Conservation (phyloP, 306 rosid genomes). For the Vigna nakashimae region DNA sequence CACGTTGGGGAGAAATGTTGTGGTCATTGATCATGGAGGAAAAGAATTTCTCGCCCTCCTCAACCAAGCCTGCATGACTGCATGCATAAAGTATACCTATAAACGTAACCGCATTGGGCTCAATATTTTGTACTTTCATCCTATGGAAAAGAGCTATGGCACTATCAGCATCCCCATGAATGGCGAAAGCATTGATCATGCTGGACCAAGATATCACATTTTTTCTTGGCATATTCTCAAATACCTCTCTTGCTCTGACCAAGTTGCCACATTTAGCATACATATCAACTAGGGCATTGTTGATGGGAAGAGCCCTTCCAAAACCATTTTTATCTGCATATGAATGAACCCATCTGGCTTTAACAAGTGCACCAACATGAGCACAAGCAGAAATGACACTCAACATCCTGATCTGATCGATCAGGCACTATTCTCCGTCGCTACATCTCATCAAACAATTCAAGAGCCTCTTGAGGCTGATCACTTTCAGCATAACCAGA, state of each 20-base stretch:
- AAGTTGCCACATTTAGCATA: constrained; percentile 66
- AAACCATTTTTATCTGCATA: constrained; percentile 65
- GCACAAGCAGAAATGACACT: constrained; percentile 84
- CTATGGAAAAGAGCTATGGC: constrained; percentile 65
- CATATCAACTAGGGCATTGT: constrained; percentile 85
- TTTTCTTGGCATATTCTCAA: constrained; percentile 67
- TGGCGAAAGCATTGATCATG: constrained; percentile 80
- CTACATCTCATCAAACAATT: constrained; percentile 71
- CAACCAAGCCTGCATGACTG: constrained; percentile 83
- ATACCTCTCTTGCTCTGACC: constrained; percentile 69
- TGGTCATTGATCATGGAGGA: constrained; percentile 69
- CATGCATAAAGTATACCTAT: constrained; percentile 93
- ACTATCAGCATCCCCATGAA: constrained; percentile 74
- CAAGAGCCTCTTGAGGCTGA: constrained; percentile 71
- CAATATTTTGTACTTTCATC: constrained; percentile 64
- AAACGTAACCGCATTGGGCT: constrained; percentile 82
- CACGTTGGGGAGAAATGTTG: constrained; percentile 71
- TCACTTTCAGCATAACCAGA: constrained; percentile 84
- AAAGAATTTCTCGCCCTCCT: constrained; percentile 65
- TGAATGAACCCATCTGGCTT: constrained; percentile 67
- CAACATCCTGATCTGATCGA: constrained; percentile 62
- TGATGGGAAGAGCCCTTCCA: constrained; percentile 58
- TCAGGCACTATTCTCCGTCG: constrained; percentile 59
- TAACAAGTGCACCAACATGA: constrained; percentile 57
- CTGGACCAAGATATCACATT: constrained; percentile 82